Percentiles rank a stretch among this genome's conserved stretches.
phyloP scores from a whole-genome alignment of 1,284 basidiomycete genomes.

The Blastosporella zonata region DNA sequence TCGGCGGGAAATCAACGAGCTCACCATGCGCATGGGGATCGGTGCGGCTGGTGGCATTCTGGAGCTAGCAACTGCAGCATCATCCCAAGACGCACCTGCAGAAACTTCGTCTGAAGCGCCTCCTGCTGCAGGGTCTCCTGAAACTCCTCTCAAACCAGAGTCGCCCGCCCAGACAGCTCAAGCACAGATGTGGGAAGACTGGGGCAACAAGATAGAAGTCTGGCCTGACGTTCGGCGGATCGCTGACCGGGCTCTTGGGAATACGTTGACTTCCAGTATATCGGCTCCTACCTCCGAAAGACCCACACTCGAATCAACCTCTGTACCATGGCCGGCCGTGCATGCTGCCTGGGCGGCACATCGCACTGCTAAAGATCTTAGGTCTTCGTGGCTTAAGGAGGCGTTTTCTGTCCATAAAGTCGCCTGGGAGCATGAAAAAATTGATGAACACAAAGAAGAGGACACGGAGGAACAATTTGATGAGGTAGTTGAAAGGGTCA shows the following conservation, averaged over 20 bases:
- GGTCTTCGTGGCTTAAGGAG: slow-evolving; percentile 62
- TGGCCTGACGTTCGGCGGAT: slow-evolving; percentile 69
- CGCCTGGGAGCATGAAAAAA: slow-evolving; percentile 37
- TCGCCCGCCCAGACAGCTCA: slow-evolving; percentile 20
- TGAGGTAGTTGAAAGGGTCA: slow-evolving; percentile 72
- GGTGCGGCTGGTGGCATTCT: slow-evolving; percentile 70
- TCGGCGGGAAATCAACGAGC: slow-evolving; percentile 72
- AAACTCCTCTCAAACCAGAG: slow-evolving; percentile 8
- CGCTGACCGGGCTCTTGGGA: slow-evolving; percentile 71
- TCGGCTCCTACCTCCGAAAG: slow-evolving; percentile 28
- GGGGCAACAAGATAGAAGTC: slow-evolving; percentile 64
- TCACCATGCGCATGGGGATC: slow-evolving; percentile 77
- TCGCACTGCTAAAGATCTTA: slow-evolving; percentile 45
- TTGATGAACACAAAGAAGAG: slow-evolving; percentile 36
- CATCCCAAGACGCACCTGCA: slow-evolving; percentile 10
- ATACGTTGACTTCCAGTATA: slow-evolving; percentile 46
- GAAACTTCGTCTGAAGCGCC: not conserved
- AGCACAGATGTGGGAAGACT: slow-evolving; percentile 63
- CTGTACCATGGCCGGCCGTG: slow-evolving; percentile 62
- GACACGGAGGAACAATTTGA: slow-evolving; percentile 47
- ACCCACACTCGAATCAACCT: slow-evolving; percentile 49
- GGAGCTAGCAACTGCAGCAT: slow-evolving; percentile 33
- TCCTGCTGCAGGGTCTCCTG: slow-evolving; percentile 7
- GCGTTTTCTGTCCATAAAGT: slow-evolving; percentile 35
- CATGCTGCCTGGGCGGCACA: slow-evolving; percentile 60